These are phyloP conservation scores for Glomus cerebriforme DNA, from an alignment of 192 early-diverging fungal genomes.

Conservation along the genomic window DNA sequence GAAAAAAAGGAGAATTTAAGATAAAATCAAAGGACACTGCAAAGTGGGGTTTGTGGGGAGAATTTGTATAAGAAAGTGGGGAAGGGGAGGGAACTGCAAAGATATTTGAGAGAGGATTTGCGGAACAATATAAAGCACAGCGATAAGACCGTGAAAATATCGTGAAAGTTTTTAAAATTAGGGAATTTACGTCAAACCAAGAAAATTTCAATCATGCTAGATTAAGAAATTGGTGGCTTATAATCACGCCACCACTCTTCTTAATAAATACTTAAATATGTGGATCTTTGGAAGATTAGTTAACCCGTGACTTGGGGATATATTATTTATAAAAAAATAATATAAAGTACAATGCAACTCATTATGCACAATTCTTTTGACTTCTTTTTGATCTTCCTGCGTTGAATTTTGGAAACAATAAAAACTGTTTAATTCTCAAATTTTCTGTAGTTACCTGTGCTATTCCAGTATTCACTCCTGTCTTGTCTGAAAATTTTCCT, in stretches of 20 bases:
- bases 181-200: too few relatives aligned
- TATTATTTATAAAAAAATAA: too few relatives aligned
- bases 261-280: not conserved
- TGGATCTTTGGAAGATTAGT: too few relatives aligned
- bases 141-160: conserved; percentile 17
- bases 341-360: too few relatives aligned
- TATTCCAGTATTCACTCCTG: too few relatives aligned
- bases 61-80: not conserved
- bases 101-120: not conserved
- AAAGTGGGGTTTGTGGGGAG: not conserved
- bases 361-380: too few relatives aligned
- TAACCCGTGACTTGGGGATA: too few relatives aligned
- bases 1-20: not conserved
- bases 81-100: too few relatives aligned
- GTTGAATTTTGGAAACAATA: not conserved
- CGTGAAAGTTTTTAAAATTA: not conserved
- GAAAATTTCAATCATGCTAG: not conserved
- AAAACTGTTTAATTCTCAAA: too few relatives aligned
- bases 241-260: not conserved
- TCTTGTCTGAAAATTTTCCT: not conserved
- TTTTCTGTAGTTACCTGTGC: too few relatives aligned
- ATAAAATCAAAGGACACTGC: not conserved
- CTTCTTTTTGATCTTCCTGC: too few relatives aligned
- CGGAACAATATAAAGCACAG: not conserved
- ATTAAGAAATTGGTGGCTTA: not conserved